phyloP scores from a whole-genome alignment of 2,329 filamentous ascomycete species.

The Aspergillus sp. region DNA sequence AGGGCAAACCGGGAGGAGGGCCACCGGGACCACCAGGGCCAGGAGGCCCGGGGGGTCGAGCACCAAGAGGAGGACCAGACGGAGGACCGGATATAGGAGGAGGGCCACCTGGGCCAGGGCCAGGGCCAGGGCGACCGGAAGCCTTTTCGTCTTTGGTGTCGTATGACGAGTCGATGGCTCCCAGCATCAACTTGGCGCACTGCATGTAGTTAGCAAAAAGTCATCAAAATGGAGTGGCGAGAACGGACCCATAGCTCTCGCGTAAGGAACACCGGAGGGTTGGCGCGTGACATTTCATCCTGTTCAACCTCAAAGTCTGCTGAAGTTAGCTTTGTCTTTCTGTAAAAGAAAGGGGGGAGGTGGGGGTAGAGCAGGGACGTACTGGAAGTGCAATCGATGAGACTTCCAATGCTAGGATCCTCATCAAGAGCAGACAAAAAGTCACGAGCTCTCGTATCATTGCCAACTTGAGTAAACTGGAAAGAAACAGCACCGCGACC shows the following conservation, averaged over 20 bases:
- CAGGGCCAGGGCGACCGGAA: constrained; percentile 17
- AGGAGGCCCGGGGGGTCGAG: constrained; percentile 17
- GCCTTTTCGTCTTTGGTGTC: constrained; percentile 59
- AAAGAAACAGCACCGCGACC: constrained; percentile 56
- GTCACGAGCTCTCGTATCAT: constrained; percentile 57
- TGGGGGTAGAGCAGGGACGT: too few relatives aligned
- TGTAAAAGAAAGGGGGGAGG: background rate
- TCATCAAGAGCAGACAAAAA: constrained; percentile 60
- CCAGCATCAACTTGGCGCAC: constrained; percentile 60
- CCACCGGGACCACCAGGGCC: constrained; percentile 2
- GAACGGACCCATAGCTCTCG: constrained; percentile 54
- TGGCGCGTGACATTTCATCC: constrained; percentile 57
- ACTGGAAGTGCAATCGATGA: constrained; percentile 65
- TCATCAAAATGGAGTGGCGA: background rate
- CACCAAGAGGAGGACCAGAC: constrained; percentile 11
- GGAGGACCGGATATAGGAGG: constrained; percentile 13
- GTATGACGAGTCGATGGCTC: constrained; percentile 59
- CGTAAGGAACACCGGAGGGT: constrained; percentile 56
- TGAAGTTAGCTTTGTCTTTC: constrained; percentile 11
- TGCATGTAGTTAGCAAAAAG: constrained; percentile 16
- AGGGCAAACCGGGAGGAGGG: constrained; percentile 28
- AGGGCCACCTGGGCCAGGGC: constrained; percentile 24
- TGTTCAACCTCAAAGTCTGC: constrained; percentile 62
- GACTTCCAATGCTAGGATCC: constrained; percentile 53
- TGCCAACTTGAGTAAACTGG: constrained; percentile 64